Conservation (phyloP, 352 stramenopile genomes). For the Thalassiosira livingstoniorum region DNA sequence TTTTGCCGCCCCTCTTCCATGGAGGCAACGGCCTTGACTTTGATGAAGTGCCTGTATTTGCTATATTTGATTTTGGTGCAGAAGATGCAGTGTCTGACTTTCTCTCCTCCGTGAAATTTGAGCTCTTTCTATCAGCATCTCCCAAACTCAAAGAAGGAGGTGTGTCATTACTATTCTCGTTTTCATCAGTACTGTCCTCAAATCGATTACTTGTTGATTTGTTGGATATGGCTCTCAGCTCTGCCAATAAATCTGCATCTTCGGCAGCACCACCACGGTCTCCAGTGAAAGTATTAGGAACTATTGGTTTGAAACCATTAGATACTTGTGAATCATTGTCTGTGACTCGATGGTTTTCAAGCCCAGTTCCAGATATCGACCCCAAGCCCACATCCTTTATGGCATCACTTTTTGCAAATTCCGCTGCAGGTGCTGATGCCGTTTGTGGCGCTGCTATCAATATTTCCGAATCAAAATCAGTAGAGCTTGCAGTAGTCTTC, state of each 20-base stretch:
- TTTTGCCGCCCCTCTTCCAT: not conserved
- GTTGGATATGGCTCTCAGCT: not conserved
- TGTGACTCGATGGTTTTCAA: too few species aligned
- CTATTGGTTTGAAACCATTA: constrained; percentile 16
- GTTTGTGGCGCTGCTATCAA: not conserved
- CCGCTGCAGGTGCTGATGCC: not conserved
- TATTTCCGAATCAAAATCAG: not conserved
- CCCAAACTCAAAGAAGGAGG: not conserved
- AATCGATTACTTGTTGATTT: constrained; percentile 29
- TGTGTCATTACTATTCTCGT: not conserved
- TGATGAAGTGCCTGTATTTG: not conserved
- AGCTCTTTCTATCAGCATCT: not conserved
- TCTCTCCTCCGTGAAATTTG: not conserved
- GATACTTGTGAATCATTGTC: constrained; percentile 1
- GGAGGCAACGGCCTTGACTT: not conserved
- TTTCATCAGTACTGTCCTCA: constrained; percentile 28
- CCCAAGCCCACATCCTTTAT: not conserved
- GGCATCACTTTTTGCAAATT: not conserved
- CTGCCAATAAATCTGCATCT: constrained; percentile 71
- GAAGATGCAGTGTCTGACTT: not conserved
- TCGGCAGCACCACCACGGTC: constrained; percentile 65
- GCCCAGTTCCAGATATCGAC: not conserved
- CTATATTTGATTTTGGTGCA: not conserved
- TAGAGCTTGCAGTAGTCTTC: not conserved
- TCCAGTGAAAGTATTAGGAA: constrained; percentile 65